Base-by-base conservation (phyloP, 2,329 filamentous ascomycete genomes). In the Fonsecaea pugnacius region DNA sequence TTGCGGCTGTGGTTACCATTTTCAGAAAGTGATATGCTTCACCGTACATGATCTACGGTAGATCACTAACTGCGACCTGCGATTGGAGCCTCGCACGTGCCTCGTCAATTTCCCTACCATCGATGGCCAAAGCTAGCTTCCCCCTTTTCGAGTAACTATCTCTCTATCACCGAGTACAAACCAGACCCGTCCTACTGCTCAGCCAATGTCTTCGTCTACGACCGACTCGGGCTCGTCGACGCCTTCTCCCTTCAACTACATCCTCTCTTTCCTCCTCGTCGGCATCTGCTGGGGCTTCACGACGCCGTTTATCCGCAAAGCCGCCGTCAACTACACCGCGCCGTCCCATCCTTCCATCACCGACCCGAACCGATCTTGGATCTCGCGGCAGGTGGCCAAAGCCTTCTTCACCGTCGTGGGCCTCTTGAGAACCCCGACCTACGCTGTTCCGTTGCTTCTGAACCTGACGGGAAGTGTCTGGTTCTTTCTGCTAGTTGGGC, bases 401-500 rank as follows among this genome's bases (percentile, higher is more conserved):
- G 82, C 89, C 7, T 85, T 89, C 72, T 95, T 91, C 74, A 89
- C 88, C 3, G 90, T 94, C 0, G 73, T 88, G 12, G 93, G 96
- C 73, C 80, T 97, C 64, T 78, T 98, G 58, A 82, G 85, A 64
- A 92, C 92, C 70, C 93, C 93, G 38, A 85, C 86, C 18, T 98
- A 98, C 77, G 91, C 92, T 5, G 79, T 96, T 30, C 94, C 94
- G 21, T 78, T 98, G 70, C 78, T 96, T 58, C 78, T 96, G 64
- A 98, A 98, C 75, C 79, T 98, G 59, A 96, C 94, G 2, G 94
- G 94, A 33, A 96, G 92, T 74, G 84, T 97, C 61, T 98, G 94
- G 94, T 98, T 98, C 78, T 98, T 98, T 72, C 78, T 98, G 70
- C 81, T 98, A 69, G 94, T 98, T 78, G 94, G 94, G 6, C 87